Base-by-base conservation (phyloP, 179 eudicot genomes). In the Drosera spatulata region DNA sequence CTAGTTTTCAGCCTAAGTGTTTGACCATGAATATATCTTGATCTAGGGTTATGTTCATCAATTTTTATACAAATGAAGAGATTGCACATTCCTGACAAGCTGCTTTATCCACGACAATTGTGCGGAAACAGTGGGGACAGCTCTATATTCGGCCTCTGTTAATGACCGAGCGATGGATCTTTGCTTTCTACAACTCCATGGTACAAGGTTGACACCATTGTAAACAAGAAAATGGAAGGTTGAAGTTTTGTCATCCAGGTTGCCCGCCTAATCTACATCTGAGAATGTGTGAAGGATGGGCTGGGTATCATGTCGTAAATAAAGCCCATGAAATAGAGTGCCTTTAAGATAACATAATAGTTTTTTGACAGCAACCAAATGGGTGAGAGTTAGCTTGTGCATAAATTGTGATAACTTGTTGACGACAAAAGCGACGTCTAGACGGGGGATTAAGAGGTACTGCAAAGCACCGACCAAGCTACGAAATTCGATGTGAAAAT, bases 221-320 rank as follows among this genome's bases (percentile, higher is more conserved):
- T 14, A 7, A 7, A 54, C 11, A 15, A 40, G 39, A 54, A 14
- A 54, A 15, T 40, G 39, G 4, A 4, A 4, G 37, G 58, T 54
- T 7, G 58, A 54, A 14, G 39, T 3, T 4, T 40, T 14, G 6
- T 37, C 38, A 54, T 5, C 11, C 8, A 54, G 58, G 44, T 63
- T 55, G 43, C 59, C 38, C 14, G 66, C 59, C 58, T 39, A 63
- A 11, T 53, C 51, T 3, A 41, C 66, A 63, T 63, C 22, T 1
- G 59, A 39, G 15, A 10, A 62, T 13, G 56, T 57, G 7, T 50
- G 56, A 2, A 62, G 15, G 4, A 2, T 3, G 4, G 15, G 12
- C 6, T n/a, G 3, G 11, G 43, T 6, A 12, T 33, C 8, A 2
- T 8, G 11, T 1, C 7, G 6, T 40, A 50, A 39, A 12, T 50